Percentiles rank a stretch among this genome's conserved stretches.
These are phyloP conservation scores for Ampelocalamus luodianensis DNA, from an alignment of 176 grass and related monocot genomes.

Conservation along the genomic window DNA sequence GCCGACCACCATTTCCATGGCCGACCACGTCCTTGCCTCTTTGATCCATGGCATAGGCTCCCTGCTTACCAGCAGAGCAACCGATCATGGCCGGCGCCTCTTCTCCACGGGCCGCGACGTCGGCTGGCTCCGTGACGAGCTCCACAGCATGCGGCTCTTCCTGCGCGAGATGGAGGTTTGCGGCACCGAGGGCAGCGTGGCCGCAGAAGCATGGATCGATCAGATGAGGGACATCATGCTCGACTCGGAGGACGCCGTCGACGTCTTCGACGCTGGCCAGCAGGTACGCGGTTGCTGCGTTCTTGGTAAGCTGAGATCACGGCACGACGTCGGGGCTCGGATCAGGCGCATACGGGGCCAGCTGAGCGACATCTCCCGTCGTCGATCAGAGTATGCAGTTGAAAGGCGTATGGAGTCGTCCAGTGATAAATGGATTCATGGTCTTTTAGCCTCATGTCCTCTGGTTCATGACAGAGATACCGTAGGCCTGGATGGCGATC, in stretches of 20 bases:
- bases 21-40: constrained; percentile 38
- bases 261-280: constrained; percentile 36
- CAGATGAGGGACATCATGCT: constrained; percentile 45
- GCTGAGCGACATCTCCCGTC: constrained; percentile 31
- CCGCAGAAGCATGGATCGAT: constrained; percentile 38
- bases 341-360: constrained; percentile 34
- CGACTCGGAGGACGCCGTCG: constrained; percentile 8
- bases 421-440: constrained; percentile 13
- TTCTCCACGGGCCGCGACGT: not conserved
- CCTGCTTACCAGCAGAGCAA: constrained; percentile 5
- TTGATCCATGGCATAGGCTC: constrained; percentile 42
- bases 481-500: constrained; percentile 40
- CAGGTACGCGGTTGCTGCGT: not conserved
- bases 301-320: constrained; percentile 1
- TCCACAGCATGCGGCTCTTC: constrained; percentile 45
- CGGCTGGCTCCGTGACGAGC: constrained; percentile 45
- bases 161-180: constrained; percentile 25
- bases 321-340: constrained; percentile 3
- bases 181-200: not conserved
- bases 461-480: constrained; percentile 43
- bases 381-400: constrained; percentile 17
- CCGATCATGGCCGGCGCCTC: constrained; percentile 5
- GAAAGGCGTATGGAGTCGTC: not conserved
- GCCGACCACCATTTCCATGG: constrained; percentile 44
- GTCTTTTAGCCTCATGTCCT: constrained; percentile 37